Evolutionary conservation across 345 rosid genomes (phyloP).

Genomic region (Camelina hispida): DNA sequence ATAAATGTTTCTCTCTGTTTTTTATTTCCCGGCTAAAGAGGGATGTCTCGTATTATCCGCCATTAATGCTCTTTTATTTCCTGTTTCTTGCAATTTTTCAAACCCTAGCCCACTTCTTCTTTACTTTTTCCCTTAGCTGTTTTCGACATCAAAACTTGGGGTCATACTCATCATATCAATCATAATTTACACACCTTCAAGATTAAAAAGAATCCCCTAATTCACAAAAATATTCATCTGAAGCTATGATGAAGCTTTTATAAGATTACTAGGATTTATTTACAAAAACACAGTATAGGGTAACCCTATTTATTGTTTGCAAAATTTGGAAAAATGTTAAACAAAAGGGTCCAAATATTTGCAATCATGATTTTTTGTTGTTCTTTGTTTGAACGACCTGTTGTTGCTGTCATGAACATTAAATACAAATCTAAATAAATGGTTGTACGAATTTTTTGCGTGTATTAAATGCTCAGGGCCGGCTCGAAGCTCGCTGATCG

Average conservation of each 20-base stretch:
- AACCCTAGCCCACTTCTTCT: constrained; percentile 40
- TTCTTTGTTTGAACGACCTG: constrained; percentile 20
- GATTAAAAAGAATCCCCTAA: background rate
- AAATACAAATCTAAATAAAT: constrained; percentile 36
- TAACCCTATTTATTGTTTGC: no score
- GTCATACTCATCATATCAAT: no score
- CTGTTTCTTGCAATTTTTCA: constrained; percentile 34
- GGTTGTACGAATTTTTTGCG: constrained; percentile 39
- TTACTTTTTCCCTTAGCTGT: constrained; percentile 36
- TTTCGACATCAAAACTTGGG: constrained; percentile 5
- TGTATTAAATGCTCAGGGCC: constrained; percentile 52
- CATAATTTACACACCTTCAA: background rate
- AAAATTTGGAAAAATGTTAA: no score
- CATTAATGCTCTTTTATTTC: constrained; percentile 58
- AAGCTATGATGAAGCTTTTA: no score
- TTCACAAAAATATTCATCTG: background rate
- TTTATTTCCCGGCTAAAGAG: constrained; percentile 34
- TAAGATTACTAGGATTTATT: no score
- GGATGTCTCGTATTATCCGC: constrained; percentile 51
- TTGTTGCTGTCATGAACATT: constrained; percentile 44
- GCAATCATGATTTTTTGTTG: constrained; percentile 35
- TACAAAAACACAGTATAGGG: no score
- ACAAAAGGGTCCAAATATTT: background rate
- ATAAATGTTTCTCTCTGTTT: constrained; percentile 42
- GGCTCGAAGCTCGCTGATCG: constrained; percentile 68